These are phyloP conservation scores for Cutaneotrichosporon spelunceum DNA, from an alignment of 1,284 basidiomycete species.

Conservation along the genomic window DNA sequence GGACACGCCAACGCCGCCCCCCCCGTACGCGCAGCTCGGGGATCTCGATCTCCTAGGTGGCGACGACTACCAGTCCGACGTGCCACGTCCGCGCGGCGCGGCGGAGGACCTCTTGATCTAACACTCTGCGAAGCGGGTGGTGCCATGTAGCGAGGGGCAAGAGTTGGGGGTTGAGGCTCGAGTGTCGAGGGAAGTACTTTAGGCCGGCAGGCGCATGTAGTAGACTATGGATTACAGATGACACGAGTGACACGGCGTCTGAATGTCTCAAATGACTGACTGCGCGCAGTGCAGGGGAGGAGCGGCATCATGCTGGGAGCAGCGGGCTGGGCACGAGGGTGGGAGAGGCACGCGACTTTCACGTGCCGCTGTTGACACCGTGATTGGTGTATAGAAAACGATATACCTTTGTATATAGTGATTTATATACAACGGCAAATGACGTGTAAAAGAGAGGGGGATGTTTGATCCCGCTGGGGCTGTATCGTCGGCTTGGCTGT, in stretches of 20 bases:
- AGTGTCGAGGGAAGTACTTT: background rate
- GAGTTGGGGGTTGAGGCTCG: background rate
- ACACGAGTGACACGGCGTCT: background rate
- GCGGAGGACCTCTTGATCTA: slow-evolving; percentile 41
- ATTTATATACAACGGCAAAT: too few species aligned
- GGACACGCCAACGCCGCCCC: slow-evolving; percentile 9
- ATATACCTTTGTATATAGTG: too few species aligned
- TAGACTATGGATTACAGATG: slow-evolving; percentile 2
- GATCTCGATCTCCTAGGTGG: slow-evolving; percentile 45
- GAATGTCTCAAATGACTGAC: too few species aligned
- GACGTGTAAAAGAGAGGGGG: too few species aligned
- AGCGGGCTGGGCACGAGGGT: background rate
- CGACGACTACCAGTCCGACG: slow-evolving; percentile 45
- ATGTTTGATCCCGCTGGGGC: too few species aligned
- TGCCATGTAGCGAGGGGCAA: background rate
- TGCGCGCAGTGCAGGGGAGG: too few species aligned
- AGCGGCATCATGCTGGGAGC: too few species aligned
- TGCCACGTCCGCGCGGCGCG: slow-evolving; percentile 40
- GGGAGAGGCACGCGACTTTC: background rate
- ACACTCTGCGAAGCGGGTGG: background rate
- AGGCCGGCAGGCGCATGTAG: slow-evolving; percentile 1
- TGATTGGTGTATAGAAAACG: too few species aligned
- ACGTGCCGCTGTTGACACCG: too few species aligned
- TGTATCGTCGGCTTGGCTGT: too few species aligned
- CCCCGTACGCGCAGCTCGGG: slow-evolving; percentile 47